Percentiles rank a stretch among this genome's conserved stretches.
These are phyloP conservation scores for Phytophthora citricola DNA, from an alignment of 352 stramenopile genomes.

Conservation along the genomic window DNA sequence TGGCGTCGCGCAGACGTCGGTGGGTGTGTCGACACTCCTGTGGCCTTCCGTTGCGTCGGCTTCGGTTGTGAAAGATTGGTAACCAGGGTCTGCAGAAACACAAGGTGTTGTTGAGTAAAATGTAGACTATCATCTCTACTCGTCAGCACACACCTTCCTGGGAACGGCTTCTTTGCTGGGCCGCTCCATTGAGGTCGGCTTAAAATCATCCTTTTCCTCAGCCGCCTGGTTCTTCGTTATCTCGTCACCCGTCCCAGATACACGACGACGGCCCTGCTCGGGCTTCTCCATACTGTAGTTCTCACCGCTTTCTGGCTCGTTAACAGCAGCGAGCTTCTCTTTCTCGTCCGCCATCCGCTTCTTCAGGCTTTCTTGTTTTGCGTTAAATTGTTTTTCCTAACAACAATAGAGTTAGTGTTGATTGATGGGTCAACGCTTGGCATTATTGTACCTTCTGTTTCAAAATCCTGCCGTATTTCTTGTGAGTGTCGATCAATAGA, in stretches of 20 bases:
- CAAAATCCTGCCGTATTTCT: conserved; percentile 35
- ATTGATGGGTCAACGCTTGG: conserved; percentile 22
- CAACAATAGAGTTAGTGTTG: conserved; percentile 5
- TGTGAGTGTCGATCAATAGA: conserved; percentile 16
- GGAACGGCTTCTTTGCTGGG: conserved; percentile 1
- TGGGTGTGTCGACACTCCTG: conserved; percentile 16
- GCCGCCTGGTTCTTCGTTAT: neutral
- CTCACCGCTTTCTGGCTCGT: neutral
- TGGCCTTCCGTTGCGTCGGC: conserved; percentile 17
- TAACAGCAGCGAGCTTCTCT: neutral
- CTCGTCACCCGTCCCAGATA: conserved; percentile 8
- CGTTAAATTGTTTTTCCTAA: conserved; percentile 34
- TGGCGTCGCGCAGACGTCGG: conserved; percentile 32
- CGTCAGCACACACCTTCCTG: conserved; percentile 21
- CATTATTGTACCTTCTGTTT: conserved; percentile 29
- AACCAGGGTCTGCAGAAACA: conserved; percentile 10
- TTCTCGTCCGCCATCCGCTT: conserved; percentile 14
- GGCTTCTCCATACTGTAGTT: conserved; percentile 4
- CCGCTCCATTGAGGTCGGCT: conserved; percentile 3
- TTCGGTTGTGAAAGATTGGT: conserved; percentile 18
- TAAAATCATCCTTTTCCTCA: conserved; percentile 1
- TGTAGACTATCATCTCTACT: neutral
- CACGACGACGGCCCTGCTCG: neutral
- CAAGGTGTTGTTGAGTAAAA: no score
- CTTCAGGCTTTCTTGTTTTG: conserved; percentile 25